A percentile compares a stretch with the other conserved stretches of the same genome.
These are phyloP conservation scores for Penicillium salamii DNA, from an alignment of 495 filamentous ascomycete genomes.

Conservation along the genomic window DNA sequence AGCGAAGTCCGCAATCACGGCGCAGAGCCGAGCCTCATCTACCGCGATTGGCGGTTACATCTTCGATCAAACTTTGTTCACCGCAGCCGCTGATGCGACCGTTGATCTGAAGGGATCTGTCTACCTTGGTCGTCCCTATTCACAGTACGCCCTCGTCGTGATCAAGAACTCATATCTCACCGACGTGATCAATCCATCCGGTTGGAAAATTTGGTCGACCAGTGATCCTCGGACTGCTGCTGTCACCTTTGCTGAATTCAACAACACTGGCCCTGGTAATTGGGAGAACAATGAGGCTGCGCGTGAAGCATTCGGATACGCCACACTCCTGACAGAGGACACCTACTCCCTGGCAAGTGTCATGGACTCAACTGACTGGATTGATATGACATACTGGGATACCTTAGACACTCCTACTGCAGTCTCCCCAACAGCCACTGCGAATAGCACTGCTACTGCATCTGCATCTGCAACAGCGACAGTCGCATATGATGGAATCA, in stretches of 20 bases:
- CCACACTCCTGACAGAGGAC: constrained; percentile 8
- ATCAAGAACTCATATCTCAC: constrained; percentile 13
- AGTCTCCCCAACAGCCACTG: neutral
- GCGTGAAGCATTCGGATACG: constrained; percentile 7
- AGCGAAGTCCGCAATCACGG: constrained; percentile 13
- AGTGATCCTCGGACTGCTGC: constrained; percentile 8
- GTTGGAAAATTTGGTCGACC: constrained; percentile 15
- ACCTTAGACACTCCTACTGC: constrained; percentile 3
- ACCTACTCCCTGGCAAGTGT: constrained; percentile 5
- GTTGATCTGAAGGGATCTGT: constrained; percentile 12
- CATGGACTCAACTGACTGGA: constrained; percentile 11
- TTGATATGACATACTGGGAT: constrained; percentile 12
- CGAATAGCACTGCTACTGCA: neutral
- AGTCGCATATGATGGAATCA: constrained; percentile 7
- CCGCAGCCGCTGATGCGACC: constrained; percentile 11
- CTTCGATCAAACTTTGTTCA: constrained; percentile 13
- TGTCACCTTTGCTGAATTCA: constrained; percentile 12
- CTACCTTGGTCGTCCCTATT: constrained; percentile 14
- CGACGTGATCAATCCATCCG: constrained; percentile 8
- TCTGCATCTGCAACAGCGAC: neutral
- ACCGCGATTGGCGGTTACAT: constrained; percentile 12
- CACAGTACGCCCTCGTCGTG: constrained; percentile 11
- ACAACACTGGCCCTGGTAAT: constrained; percentile 9
- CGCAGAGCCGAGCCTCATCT: constrained; percentile 12
- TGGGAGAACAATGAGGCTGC: constrained; percentile 7